Base-by-base conservation (phyloP, 345 rosid genomes). In the Eucalyptus cladocalyx region DNA sequence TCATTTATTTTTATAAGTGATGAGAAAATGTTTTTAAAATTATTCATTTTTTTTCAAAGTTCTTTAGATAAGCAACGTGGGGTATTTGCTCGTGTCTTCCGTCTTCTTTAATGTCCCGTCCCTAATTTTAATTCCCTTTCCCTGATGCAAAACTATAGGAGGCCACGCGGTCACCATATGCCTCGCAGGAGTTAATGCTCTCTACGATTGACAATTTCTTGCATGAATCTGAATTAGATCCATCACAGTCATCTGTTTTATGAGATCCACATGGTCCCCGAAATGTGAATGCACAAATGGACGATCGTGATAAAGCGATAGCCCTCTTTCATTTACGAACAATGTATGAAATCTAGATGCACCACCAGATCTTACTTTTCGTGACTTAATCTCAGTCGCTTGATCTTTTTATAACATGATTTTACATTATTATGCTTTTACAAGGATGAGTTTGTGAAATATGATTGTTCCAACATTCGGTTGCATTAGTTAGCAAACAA, bases 21-120 rank as follows among this genome's bases (percentile, higher is more conserved):
- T 56, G 9, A 0, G 12, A 56, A 8, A 56, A 56, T 8, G 0
- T 9, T 56, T 54, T 56, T 8, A 1, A 9, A 23, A 56, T 56
- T 56, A 56, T 56, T 54, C 11, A 54, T 8, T 56, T 56, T 56
- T 53, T 56, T 56, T 21, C 28, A 10, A 56, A 56, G 2, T 21
- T 24, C 60, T 56, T 56, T 21, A 56, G 28, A 9, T 2, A 23
- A 56, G 60, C 60, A 21, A 56, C 12, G 5, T 4, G 28, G 28
- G 60, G 4, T 23, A 4, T 56, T 9, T 56, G 26, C 60, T 9
- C 5, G 28, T 2, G 28, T 56, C 12, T 56, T 23, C 11, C 3
- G 6, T 23, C 28, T 56, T 56, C 8, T 9, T 8, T 21, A 56
- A 56, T 56, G 11, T 56, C 28, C 3, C 28, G 10, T 56, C 62